phyloP scores from a whole-genome alignment of 441 rosid species.

The Lepidium campestre region DNA sequence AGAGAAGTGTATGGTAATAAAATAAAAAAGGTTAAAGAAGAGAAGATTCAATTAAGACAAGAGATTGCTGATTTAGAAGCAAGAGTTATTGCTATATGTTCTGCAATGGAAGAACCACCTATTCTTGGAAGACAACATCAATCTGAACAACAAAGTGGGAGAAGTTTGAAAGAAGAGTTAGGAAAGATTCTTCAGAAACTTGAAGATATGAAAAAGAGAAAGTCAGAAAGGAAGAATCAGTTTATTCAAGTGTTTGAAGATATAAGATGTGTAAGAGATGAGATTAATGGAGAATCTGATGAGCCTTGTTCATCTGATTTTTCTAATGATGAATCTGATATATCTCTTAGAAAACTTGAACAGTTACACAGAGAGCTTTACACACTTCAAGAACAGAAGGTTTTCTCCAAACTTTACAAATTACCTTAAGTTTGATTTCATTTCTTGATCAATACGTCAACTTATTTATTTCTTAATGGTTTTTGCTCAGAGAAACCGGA shows the following conservation, averaged over 20 bases:
- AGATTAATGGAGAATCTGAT: constrained; percentile 38
- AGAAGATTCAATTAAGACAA: constrained; percentile 52
- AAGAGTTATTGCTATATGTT: constrained; percentile 63
- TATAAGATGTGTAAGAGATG: constrained; percentile 44
- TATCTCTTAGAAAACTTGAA: constrained; percentile 77
- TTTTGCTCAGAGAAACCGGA: constrained; percentile 45
- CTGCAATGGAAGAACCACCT: constrained; percentile 75
- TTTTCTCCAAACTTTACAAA: constrained; percentile 13
- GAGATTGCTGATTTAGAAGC: constrained; percentile 72
- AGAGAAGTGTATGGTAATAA: constrained; percentile 54
- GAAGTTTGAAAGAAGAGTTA: constrained; percentile 72
- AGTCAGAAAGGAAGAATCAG: constrained; percentile 60
- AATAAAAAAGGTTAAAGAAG: constrained; percentile 57
- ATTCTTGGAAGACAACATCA: constrained; percentile 53
- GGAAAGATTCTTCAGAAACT: constrained; percentile 57
- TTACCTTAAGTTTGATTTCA: neutral
- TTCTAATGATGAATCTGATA: constrained; percentile 56
- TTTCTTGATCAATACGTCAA: neutral
- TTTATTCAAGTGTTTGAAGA: constrained; percentile 59
- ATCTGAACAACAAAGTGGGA: constrained; percentile 60
- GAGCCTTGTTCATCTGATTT: constrained; percentile 23
- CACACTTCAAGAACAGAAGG: constrained; percentile 74
- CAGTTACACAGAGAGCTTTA: constrained; percentile 66
- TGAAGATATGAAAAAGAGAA: constrained; percentile 74
- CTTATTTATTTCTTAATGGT: neutral